These are phyloP conservation scores for Aspergillus glaucus DNA, from an alignment of 2,329 filamentous ascomycete species.

Conservation along the genomic window DNA sequence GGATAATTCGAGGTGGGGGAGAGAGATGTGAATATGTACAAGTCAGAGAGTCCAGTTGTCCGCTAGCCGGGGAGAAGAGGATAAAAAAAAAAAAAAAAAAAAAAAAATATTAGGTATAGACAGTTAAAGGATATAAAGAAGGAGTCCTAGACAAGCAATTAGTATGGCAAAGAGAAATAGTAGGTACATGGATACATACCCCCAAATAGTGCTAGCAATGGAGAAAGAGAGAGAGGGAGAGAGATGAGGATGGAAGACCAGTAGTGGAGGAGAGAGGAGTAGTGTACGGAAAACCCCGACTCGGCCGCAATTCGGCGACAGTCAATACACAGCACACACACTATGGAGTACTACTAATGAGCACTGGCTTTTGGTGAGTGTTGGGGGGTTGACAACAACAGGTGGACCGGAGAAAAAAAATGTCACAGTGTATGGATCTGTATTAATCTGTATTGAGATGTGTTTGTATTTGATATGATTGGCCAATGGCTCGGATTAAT, in stretches of 20 bases:
- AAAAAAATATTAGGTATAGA: slow-evolving; percentile 1
- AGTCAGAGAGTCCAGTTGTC: not conserved
- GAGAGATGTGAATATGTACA: not conserved
- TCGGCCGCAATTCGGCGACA: too few species aligned
- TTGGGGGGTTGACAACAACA: slow-evolving; percentile 4
- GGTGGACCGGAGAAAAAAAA: not conserved
- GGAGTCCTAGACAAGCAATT: too few species aligned
- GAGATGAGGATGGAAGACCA: slow-evolving; percentile 4
- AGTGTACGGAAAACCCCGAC: slow-evolving; percentile 5
- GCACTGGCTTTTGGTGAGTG: slow-evolving; percentile 3
- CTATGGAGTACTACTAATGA: too few species aligned
- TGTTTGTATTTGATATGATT: too few species aligned
- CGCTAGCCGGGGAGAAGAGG: not conserved
- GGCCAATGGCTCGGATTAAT: too few species aligned
- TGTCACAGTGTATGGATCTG: not conserved
- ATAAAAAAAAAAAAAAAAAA: slow-evolving; percentile 4
- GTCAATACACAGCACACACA: too few species aligned
- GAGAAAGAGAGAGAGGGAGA: too few species aligned
- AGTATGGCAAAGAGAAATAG: too few species aligned
- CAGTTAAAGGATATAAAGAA: too few species aligned
- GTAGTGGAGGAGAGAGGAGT: slow-evolving; percentile 10
- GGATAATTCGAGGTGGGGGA: not conserved
- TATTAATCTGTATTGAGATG: too few species aligned
- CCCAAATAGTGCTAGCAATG: too few species aligned
- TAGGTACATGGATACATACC: too few species aligned